A percentile compares a stretch with the other conserved stretches of the same genome.
These are phyloP conservation scores for Hyaloscypha bicolor DNA, from an alignment of 495 filamentous ascomycete species.

Conservation along the genomic window DNA sequence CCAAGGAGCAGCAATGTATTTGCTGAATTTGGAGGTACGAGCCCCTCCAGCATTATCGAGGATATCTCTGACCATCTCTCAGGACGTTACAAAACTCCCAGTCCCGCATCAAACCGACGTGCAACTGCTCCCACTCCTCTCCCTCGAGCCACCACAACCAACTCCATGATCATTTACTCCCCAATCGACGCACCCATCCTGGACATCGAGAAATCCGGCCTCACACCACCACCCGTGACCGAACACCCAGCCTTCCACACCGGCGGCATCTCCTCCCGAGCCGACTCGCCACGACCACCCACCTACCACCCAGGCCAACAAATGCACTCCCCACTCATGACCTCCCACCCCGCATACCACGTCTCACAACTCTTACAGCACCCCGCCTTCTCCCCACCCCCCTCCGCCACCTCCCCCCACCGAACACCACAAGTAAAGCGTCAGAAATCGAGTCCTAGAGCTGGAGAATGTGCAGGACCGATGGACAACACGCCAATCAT, in stretches of 20 bases:
- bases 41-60: background rate
- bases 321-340: conserved; percentile 12
- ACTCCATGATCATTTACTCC: background rate
- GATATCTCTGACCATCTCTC: background rate
- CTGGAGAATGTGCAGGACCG: background rate
- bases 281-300: conserved; percentile 11
- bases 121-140: background rate
- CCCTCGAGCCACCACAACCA: background rate
- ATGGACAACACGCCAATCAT: background rate
- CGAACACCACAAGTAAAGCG: background rate
- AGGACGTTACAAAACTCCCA: conserved; percentile 1
- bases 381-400: conserved; percentile 15
- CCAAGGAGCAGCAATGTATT: conserved; percentile 1
- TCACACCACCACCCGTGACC: conserved; percentile 19
- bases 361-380: conserved; percentile 18
- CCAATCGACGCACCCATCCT: conserved; percentile 15
- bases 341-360: conserved; percentile 21
- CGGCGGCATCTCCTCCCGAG: background rate
- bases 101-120: background rate
- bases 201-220: conserved; percentile 20
- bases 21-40: conserved; percentile 16
- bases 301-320: conserved; percentile 5
- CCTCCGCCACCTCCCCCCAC: background rate
- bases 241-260: conserved; percentile 25
- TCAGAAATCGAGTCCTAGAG: background rate